Evolutionary conservation across 805 yeast species (phyloP).

Genomic region (Ogataea parapolymorpha): DNA sequence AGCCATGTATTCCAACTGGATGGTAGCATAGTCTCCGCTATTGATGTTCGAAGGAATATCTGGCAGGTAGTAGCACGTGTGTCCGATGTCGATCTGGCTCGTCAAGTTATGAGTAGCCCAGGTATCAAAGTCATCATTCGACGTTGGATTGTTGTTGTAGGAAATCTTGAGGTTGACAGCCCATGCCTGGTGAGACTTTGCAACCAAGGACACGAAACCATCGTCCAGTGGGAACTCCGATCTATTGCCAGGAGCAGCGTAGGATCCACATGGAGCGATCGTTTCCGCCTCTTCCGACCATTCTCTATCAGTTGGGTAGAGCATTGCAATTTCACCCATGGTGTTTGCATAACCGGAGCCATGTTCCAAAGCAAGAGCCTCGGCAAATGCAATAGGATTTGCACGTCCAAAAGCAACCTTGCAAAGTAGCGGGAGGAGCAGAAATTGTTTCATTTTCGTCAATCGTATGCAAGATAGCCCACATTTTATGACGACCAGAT

Average conservation of each 20-base stretch:
- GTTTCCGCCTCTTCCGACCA: conserved; percentile 46
- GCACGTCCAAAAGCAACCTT: conserved; percentile 22
- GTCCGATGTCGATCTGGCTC: conserved; percentile 41
- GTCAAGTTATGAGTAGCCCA: conserved; percentile 39
- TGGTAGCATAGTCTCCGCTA: conserved; percentile 41
- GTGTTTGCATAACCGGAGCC: conserved; percentile 36
- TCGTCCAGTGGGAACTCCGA: conserved; percentile 44
- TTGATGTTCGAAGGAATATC: conserved; percentile 37
- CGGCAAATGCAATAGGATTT: conserved; percentile 31
- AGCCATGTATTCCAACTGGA: conserved; percentile 45
- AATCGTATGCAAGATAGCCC: not conserved
- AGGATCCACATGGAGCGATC: conserved; percentile 45
- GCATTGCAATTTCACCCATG: conserved; percentile 39
- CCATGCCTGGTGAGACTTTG: conserved; percentile 40
- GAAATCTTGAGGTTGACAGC: conserved; percentile 39
- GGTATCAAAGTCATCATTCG: conserved; percentile 39
- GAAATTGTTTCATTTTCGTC: conserved; percentile 11
- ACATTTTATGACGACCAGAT: not conserved
- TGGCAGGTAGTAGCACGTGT: conserved; percentile 44
- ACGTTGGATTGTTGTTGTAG: conserved; percentile 37
- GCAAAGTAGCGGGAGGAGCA: conserved; percentile 13
- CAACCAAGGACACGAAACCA: conserved; percentile 45
- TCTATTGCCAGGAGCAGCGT: conserved; percentile 35
- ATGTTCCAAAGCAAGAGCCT: conserved; percentile 34
- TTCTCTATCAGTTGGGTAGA: conserved; percentile 42